These are phyloP conservation scores for Sporisorium exsertum DNA, from an alignment of 1,284 basidiomycete genomes.

Conservation along the genomic window DNA sequence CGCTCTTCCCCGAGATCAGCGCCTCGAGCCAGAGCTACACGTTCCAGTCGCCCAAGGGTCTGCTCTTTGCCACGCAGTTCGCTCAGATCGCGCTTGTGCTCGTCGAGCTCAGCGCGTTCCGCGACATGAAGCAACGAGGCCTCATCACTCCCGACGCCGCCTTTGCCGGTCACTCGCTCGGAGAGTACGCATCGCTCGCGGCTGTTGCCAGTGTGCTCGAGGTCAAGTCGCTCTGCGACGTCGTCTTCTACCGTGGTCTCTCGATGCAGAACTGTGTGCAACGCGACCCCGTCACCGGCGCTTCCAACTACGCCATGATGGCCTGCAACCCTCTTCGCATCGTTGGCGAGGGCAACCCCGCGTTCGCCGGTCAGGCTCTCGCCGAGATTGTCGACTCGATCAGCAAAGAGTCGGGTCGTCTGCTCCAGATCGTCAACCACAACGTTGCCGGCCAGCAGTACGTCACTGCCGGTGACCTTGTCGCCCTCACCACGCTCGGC, in stretches of 20 bases:
- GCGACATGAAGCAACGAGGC: constrained; percentile 96
- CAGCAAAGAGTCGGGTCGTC: constrained; percentile 76
- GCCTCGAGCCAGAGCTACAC: constrained; percentile 76
- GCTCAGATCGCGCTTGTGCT: constrained; percentile 95
- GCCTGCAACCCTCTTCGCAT: constrained; percentile 97
- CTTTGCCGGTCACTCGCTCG: constrained; percentile 97
- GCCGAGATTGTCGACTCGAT: constrained; percentile 87
- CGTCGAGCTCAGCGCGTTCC: constrained; percentile 96
- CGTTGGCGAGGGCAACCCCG: constrained; percentile 69
- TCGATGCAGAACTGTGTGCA: constrained; percentile 77
- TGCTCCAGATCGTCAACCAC: constrained; percentile 87
- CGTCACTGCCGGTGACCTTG: constrained; percentile 94
- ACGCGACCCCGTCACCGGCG: constrained; percentile 53
- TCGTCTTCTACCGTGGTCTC: constrained; percentile 99
- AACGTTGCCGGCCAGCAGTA: constrained; percentile 84
- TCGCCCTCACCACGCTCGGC: constrained; percentile 91
- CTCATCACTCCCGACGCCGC: constrained; percentile 90
- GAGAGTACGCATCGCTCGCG: constrained; percentile 96
- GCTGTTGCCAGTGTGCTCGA: constrained; percentile 95
- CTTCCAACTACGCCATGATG: constrained; percentile 88
- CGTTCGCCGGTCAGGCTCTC: constrained; percentile 85
- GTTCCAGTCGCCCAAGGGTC: constrained; percentile 93
- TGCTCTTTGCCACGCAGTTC: constrained; percentile 97
- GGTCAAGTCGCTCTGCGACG: constrained; percentile 94
- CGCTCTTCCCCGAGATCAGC: constrained; percentile 65